These are phyloP conservation scores for Hibiscus mutabilis DNA, from an alignment of 345 rosid genomes.

Conservation along the genomic window DNA sequence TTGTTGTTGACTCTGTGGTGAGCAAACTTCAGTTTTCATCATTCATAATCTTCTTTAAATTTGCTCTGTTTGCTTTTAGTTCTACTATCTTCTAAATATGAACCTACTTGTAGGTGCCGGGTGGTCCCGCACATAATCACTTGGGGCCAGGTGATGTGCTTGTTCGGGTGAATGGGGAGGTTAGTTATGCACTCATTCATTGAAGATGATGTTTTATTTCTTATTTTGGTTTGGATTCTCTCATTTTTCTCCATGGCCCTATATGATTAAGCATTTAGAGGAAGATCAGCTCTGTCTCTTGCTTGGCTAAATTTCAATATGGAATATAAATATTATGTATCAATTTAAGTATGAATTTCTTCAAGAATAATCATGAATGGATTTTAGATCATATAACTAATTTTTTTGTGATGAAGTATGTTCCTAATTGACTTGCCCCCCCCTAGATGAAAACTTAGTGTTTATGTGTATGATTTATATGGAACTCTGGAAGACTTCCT, in stretches of 20 bases:
- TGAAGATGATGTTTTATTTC: not conserved
- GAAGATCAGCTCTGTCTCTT: not conserved
- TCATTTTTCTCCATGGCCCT: not conserved
- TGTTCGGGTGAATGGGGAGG: conserved; percentile 80
- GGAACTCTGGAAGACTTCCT: not conserved
- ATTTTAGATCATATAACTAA: not conserved
- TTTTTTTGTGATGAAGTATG: not conserved
- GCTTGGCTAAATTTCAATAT: not conserved
- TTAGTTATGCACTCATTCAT: conserved; percentile 26
- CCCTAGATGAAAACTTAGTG: not conserved
- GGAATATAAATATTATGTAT: not conserved
- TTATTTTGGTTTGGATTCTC: not conserved
- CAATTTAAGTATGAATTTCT: not conserved
- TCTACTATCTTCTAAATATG: conserved; percentile 11
- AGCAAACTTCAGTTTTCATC: conserved; percentile 16
- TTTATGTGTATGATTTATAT: not conserved
- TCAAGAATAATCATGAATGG: not conserved
- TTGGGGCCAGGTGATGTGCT: conserved; percentile 97
- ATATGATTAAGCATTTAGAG: not conserved
- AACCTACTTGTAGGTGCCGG: conserved; percentile 62
- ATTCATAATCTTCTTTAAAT: not conserved
- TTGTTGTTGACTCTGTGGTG: conserved; percentile 90
- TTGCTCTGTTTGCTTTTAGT: not conserved
- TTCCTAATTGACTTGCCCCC: not conserved
- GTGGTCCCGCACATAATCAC: conserved; percentile 76